Conservation (phyloP, 345 rosid species). For the Populus davidiana region DNA sequence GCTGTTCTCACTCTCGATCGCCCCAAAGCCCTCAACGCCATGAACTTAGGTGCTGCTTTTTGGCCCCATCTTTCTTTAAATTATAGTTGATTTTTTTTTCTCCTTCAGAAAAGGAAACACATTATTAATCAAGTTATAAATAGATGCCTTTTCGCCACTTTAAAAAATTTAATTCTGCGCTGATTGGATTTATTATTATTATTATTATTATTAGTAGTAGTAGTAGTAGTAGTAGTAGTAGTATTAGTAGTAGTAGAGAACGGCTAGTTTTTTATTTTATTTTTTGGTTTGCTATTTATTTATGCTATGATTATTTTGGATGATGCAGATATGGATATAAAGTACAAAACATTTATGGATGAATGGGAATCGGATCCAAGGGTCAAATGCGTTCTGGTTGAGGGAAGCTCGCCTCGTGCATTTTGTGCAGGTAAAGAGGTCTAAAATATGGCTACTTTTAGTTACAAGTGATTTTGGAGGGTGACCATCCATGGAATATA, state of each 20-base stretch:
- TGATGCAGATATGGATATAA: conserved; percentile 72
- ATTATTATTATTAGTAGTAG: too few species aligned
- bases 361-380: conserved; percentile 80
- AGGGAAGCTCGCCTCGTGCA: conserved; percentile 77
- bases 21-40: conserved; percentile 94
- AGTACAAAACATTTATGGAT: conserved; percentile 67
- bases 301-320: not conserved
- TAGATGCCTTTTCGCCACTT: not conserved
- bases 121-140: not conserved
- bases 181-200: too few species aligned
- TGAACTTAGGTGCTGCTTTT: conserved; percentile 61
- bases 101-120: too few species aligned
- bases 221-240: too few species aligned
- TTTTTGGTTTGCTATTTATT: not conserved
- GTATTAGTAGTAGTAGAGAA: too few species aligned
- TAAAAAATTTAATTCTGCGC: not conserved
- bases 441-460: not conserved
- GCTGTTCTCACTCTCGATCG: conserved; percentile 93
- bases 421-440: conserved; percentile 68
- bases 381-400: conserved; percentile 75
- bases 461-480: conserved; percentile 27
- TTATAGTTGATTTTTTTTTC: not conserved
- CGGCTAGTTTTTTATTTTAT: not conserved
- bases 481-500: conserved; percentile 30
- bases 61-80: not conserved